Base-by-base conservation (phyloP, 345 rosid genomes). In the Litchi chinensis region DNA sequence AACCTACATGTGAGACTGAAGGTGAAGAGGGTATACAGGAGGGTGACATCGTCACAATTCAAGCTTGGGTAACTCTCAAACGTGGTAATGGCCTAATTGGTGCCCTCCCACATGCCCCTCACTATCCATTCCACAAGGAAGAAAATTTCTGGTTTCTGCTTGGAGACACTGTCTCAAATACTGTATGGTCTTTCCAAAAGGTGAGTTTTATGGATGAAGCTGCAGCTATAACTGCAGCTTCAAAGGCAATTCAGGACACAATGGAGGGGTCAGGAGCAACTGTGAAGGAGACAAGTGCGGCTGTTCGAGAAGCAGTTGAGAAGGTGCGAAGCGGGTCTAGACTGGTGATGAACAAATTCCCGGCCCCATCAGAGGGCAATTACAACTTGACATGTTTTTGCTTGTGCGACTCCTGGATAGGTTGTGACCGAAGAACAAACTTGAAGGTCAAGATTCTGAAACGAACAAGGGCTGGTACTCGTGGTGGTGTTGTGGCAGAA, bases 11-110 rank as follows among this genome's bases (percentile, higher is more conserved):
- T n/a, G 98, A 94, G 87, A 96, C 99, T 22, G 98, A 94, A 78
- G 99, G 98, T 54, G 99, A 96, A 84, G 98, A 96, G 75, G 98
- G 98, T 43, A 89, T 96, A 56, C 98, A 94, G 81, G 99, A 96
- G 88, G 99, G 97, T 19, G 98, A 96, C 59, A 80, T 90, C 3
- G 95, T 94, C 48, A 93, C 98, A 18, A 41, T 93, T 76, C 94
- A 96, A 80, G 97, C 98, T 69, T 94, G 98, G 98, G 85, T 94
- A 46, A 88, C 92, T 21, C 93, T 96, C 39, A 86, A 87, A 80
- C 95, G 98, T 41, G 87, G 84, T 54, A 94, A 91, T 75, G 98
- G 98, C 80, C 87, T 96, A 8, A 81, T 89, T 2, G 90, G 93
- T 41, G 98, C 98, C 63, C 95, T 96, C 24, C 98, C 99, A 39